phyloP scores from a whole-genome alignment of 2,329 filamentous ascomycete genomes.

The Fulvia fulva region DNA sequence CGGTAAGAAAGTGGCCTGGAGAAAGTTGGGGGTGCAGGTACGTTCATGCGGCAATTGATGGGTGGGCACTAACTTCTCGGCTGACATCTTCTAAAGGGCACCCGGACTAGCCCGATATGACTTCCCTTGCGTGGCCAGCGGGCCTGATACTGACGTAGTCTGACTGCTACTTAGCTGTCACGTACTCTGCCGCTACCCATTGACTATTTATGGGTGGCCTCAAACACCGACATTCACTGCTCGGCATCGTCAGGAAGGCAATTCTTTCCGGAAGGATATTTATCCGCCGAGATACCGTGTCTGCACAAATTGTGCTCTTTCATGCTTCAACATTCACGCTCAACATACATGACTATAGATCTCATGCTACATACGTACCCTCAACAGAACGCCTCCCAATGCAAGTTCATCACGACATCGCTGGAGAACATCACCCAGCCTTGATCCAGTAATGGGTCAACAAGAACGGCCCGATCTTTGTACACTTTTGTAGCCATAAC shows the following conservation, averaged over 20 bases:
- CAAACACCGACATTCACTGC: not conserved
- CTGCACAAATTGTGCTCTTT: not conserved
- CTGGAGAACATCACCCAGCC: not conserved
- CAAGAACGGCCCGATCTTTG: not conserved
- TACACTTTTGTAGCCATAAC: slow-evolving; percentile 1
- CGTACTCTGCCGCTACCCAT: not conserved
- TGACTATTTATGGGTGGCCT: not conserved
- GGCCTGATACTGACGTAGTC: not conserved
- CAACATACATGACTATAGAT: not conserved
- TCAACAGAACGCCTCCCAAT: not conserved
- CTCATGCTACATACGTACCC: not conserved
- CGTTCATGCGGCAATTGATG: not conserved
- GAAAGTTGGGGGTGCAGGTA: not conserved
- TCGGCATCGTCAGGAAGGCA: not conserved
- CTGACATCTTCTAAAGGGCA: not conserved
- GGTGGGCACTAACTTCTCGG: not conserved
- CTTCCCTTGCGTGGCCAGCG: not conserved
- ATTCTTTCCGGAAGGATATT: not conserved
- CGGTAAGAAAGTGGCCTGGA: not conserved
- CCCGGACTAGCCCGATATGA: not conserved
- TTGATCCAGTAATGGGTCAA: not conserved
- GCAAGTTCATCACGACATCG: not conserved
- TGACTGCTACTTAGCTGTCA: not conserved
- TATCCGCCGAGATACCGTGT: not conserved
- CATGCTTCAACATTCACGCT: not conserved